Evolutionary conservation across 805 yeast species (phyloP), one percentile per base, ranked within the genome.

Genomic region (Middelhovenomyces tepae): DNA sequence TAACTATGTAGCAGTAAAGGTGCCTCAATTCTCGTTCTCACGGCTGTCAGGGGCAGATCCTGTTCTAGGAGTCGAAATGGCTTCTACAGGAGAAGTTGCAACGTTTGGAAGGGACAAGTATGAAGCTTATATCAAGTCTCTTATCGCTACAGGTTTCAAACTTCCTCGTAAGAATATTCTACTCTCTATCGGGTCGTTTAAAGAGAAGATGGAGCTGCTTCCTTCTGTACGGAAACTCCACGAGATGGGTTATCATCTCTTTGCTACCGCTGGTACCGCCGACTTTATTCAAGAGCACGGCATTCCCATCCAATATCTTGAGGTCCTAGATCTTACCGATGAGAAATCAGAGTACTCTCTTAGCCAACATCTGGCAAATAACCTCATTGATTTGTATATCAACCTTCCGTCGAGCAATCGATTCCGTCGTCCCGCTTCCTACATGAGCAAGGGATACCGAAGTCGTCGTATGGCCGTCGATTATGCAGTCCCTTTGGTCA

Each of bases 401-500:
- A 91, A 91, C 67, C 68, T 91, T 67, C 99, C 99, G 41, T 87
- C 97, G 42, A 69, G 94, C 30, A 91, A 91, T 71, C 73, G 95
- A 57, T 91, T 84, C 77, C 82, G 99, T 60, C 84, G 99, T 64
- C 99, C 99, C 41, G 96, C 99, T 36, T 81, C 89, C 42, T 91
- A 91, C 65, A 85, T 91, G 71, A 84, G 95, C 18, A 86, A 83
- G 66, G 99, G 99, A 59, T 91, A 91, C 71, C 78, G 75, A 61
- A 84, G 97, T 28, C 93, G 99, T 72, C 91, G 99, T 70, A 83
- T 91, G 97, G 98, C 99, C 47, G 96, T 91, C 46, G 99, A 91
- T 64, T 93, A 83, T 59, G 87, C 96, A 33, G 86, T 91, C 56
- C 99, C 99, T 32, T 71, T 91, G 58, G 95, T 91, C 32, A 91